Conservation (phyloP, 179 eudicot genomes). For the Beta macrorhiza region DNA sequence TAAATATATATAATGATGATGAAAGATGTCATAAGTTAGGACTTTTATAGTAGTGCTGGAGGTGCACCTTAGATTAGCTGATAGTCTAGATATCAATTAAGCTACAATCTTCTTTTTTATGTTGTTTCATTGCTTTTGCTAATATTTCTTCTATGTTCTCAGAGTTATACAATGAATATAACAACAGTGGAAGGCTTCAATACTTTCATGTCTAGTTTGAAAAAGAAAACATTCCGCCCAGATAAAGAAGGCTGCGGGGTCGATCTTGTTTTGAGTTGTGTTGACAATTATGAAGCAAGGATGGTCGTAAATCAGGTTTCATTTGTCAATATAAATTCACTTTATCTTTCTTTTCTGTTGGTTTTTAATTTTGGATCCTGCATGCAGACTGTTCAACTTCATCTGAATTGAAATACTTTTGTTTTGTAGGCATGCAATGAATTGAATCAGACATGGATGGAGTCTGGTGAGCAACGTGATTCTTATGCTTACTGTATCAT, state of each 20-base stretch:
- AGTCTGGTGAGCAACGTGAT: slow-evolving; percentile 62
- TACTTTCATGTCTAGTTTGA: slow-evolving; percentile 79
- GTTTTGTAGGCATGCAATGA: slow-evolving; percentile 90
- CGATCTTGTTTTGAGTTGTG: slow-evolving; percentile 96
- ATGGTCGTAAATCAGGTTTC: slow-evolving; percentile 98
- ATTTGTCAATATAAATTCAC: slow-evolving; percentile 3
- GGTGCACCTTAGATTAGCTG: not conserved
- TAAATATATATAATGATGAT: not conserved
- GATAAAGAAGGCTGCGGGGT: slow-evolving; percentile 78
- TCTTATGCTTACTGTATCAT: slow-evolving; percentile 5
- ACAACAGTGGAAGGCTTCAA: slow-evolving; percentile 94
- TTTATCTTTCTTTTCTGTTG: not conserved
- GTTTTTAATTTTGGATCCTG: not conserved
- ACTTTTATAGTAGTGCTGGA: not conserved
- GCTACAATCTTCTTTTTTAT: not conserved
- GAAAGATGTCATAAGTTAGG: not conserved
- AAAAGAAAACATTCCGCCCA: slow-evolving; percentile 62
- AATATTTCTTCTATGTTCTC: slow-evolving; percentile 21
- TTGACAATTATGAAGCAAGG: slow-evolving; percentile 97
- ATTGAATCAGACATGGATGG: slow-evolving; percentile 96
- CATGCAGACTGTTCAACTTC: not conserved
- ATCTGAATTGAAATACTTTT: slow-evolving; percentile 26
- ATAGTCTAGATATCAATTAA: not conserved
- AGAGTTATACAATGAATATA: slow-evolving; percentile 93
- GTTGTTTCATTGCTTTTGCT: slow-evolving; percentile 5